Evolutionary conservation across 371 early-diverging fungal genomes (phyloP).

Genomic region (Mucor velutinosus): DNA sequence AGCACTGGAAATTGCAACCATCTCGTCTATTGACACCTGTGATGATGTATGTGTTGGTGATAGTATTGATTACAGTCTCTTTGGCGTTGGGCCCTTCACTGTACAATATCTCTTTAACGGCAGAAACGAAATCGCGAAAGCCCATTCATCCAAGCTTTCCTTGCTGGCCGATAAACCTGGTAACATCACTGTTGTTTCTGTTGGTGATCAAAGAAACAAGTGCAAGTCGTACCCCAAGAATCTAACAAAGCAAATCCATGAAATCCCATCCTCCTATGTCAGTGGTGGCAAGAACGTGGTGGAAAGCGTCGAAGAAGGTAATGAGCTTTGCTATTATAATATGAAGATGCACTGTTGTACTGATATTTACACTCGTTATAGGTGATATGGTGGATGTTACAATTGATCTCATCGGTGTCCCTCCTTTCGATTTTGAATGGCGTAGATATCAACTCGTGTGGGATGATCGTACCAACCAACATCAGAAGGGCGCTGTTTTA

Average conservation of each 20-base stretch:
- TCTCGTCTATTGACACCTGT: conserved; percentile 36
- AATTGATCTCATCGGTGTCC: conserved; percentile 51
- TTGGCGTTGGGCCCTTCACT: conserved; percentile 46
- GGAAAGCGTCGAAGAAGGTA: conserved; percentile 55
- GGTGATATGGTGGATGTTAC: conserved; percentile 56
- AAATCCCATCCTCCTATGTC: conserved; percentile 49
- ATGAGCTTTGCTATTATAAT: not conserved
- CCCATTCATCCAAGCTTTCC: conserved; percentile 31
- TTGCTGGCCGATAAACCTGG: conserved; percentile 58
- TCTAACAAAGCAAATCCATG: conserved; percentile 44
- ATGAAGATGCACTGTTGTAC: not conserved
- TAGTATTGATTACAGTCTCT: conserved; percentile 44
- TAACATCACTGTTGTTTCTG: conserved; percentile 54
- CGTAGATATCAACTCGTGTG: conserved; percentile 48
- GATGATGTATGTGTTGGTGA: conserved; percentile 56
- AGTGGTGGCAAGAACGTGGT: conserved; percentile 53
- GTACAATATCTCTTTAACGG: conserved; percentile 49
- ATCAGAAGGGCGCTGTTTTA: conserved; percentile 46
- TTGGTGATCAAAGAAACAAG: conserved; percentile 55
- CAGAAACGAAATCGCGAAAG: conserved; percentile 32
- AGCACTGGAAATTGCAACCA: conserved; percentile 51
- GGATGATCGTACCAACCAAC: conserved; percentile 38
- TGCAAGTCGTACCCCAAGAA: conserved; percentile 49
- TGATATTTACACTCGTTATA: not conserved
- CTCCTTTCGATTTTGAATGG: conserved; percentile 61